Evolutionary conservation across 495 filamentous ascomycete genomes (phyloP), one percentile per base, ranked within the genome.

Genomic region (Astrothelium macrocarpum): DNA sequence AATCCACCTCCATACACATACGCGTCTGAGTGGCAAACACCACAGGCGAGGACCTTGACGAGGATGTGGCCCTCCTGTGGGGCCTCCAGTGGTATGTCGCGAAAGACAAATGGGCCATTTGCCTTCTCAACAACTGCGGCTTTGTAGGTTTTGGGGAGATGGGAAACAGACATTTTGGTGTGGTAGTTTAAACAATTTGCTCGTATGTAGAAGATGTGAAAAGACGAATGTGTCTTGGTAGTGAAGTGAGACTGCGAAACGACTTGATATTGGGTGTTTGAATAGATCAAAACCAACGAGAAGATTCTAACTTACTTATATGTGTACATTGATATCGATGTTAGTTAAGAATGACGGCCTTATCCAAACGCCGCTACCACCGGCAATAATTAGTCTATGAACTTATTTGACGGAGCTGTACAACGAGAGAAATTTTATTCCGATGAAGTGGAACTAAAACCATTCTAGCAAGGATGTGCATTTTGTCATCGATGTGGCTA

Each of bases 11-110:
- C 12, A 60, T 72, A 66, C 0, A 74, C 64, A 29, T 68, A 61
- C n/a, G 45, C 23, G 60, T 78, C 76, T 12, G 67, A 68, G 62
- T 75, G 74, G 66, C 76, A 78, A 42, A 78, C 72, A 18, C 76
- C 76, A 45, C 73, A 76, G 0, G 75, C 75, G 23, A 66, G 68
- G 36, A 74, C 73, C 62, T 78, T 77, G 65, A 77, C 70, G 59
- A 78, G 64, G n/a, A 78, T 62, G 61, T 77, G 71, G 18, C 73
- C 72, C 4, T 70, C 49, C 61, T 74, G 63, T 3, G 74, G 72
- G 34, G 69, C 64, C 39, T 71, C 53, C 49, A 77, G 64, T 1
- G 71, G 71, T 18, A 76, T 56, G 1, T 78, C 74, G 63, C 72
- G 72, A 62, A 78, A 71, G 14, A 64, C 62, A 56, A 73, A 68